Base-by-base conservation (phyloP, 768 basidiomycete genomes). In the Tricholoma flavovirens region DNA sequence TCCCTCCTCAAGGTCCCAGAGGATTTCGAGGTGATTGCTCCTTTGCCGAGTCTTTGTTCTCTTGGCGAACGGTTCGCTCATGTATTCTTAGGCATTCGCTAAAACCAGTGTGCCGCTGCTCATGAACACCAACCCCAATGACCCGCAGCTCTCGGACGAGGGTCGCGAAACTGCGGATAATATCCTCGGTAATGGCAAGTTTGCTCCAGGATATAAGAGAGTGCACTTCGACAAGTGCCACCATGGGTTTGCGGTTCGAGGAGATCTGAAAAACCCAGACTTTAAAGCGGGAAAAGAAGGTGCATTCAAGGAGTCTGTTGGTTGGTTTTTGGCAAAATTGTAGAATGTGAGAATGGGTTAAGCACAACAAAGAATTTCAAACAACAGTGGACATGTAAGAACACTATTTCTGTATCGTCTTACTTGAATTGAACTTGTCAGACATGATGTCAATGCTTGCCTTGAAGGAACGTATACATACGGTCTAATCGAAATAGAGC, bases 81-180 rank as follows among this genome's bases (percentile, higher is more conserved):
- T n/a, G n/a, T n/a, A 29, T 19, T 17, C 26, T 11, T 58, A 84
- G 86, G 79, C 72, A 75, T 82, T 82, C 66, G 60, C 69, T 45
- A 54, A 62, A 2, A 60, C 49, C 10, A 77, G 77, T 46, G 76
- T 76, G 1, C 84, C 87, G 17, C 74, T 88, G 52, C 76, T 90
- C 36, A 83, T 88, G 70, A 87, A 87, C 73, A 81, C 80, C 42
- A 87, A 86, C 69, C 74, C 77, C 24, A 40, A 65, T 26, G 84
- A 87, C 66, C 2, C 33, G 4, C 67, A 69, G 62, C 88, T 86
- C 75, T 79, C 83, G 5, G 46, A 36, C 1, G 77, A 78, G 38
- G 51, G 72, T 3, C 76, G 79, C 54, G 67, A 63, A 1, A 58
- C 72, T 50, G 81, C 83, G 1, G 82, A 84, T 53, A 63, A 71